phyloP scores from a whole-genome alignment of 2,329 filamentous ascomycete genomes.

The Diaporthe sp. region DNA sequence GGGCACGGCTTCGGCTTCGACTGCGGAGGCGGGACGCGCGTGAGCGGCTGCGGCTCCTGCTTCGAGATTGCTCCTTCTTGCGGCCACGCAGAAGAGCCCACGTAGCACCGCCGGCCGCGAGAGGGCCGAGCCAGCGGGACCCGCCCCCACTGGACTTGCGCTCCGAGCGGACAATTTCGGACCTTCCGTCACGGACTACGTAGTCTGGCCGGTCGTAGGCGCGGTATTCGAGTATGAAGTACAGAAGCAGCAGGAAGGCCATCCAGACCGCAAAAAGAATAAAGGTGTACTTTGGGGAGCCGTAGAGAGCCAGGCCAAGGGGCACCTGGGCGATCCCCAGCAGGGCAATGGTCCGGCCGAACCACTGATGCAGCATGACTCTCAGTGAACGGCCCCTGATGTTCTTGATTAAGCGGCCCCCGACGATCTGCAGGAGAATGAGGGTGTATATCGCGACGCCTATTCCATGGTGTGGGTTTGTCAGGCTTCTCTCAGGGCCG shows the following conservation, averaged over 20 bases:
- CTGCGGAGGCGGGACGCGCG: slow-evolving; percentile 47
- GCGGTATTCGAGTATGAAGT: slow-evolving; percentile 83
- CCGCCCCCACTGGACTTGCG: slow-evolving; percentile 48
- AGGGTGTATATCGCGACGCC: slow-evolving; percentile 82
- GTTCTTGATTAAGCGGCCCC: slow-evolving; percentile 71
- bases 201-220: slow-evolving; percentile 66
- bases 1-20: slow-evolving; percentile 49
- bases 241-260: slow-evolving; percentile 76
- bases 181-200: slow-evolving; percentile 68
- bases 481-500: slow-evolving; percentile 75
- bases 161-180: slow-evolving; percentile 53
- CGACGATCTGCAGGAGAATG: slow-evolving; percentile 76
- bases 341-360: slow-evolving; percentile 80
- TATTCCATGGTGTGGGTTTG: slow-evolving; percentile 88
- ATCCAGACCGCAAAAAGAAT: slow-evolving; percentile 87
- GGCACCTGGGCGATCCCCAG: slow-evolving; percentile 89
- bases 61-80: slow-evolving; percentile 50
- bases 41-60: slow-evolving; percentile 49
- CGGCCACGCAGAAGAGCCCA: slow-evolving; percentile 58
- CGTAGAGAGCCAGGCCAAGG: slow-evolving; percentile 90
- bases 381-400: slow-evolving; percentile 62
- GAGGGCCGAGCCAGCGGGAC: slow-evolving; percentile 61
- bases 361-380: slow-evolving; percentile 85
- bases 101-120: slow-evolving; percentile 63
- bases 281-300: slow-evolving; percentile 86